Base-by-base conservation (phyloP, 2,329 filamentous ascomycete genomes). In the Fusarium incarnatum region DNA sequence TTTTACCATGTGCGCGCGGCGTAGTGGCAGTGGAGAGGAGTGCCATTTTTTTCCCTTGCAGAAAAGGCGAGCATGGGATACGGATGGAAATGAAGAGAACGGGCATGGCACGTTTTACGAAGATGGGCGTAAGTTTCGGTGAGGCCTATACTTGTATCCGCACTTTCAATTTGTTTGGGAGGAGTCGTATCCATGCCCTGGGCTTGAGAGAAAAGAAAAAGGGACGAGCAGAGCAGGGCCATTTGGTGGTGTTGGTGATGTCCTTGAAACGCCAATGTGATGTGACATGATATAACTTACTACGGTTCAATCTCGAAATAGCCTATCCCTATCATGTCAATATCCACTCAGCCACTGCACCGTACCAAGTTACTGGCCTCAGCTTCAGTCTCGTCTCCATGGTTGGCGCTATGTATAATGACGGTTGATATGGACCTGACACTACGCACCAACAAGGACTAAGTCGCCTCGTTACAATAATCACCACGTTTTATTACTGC, bases 11-110 rank as follows among this genome's bases (percentile, higher is more conserved):
- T 53, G 49, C 32, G 20, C 25, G 15, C 49, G 49, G 34, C 49
- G 49, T 41, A 53, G 34, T 37, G 34, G 22, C 18, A 25, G 49
- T 59, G 70, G 73, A 67, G 70, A 62, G 60, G 60, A 62, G 63
- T 42, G 25, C 49, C 49, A 56, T 27, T 48, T 67, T 68, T 65
- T 73, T 71, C 68, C 72, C 72, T 74, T 75, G 72, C 72, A 74
- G 64, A 13, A 25, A 63, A 58, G 66, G 68, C 62, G 45, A 42
- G 20, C n/a, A 53, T 47, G 41, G 48, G 52, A 72, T 73, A 59
- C 34, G 67, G 45, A 68, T 70, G 67, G 69, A 73, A 74, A 74
- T 73, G 68, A 73, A 63, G 59, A 60, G 45, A 65, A 65, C 53
- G 52, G 62, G 49, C 50, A 45, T 63, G 67, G 62, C 55, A 49